Evolutionary conservation across 2,329 filamentous ascomycete species (phyloP), one percentile per base, ranked within the genome.

Genomic region (Mycosphaerella arachidis): DNA sequence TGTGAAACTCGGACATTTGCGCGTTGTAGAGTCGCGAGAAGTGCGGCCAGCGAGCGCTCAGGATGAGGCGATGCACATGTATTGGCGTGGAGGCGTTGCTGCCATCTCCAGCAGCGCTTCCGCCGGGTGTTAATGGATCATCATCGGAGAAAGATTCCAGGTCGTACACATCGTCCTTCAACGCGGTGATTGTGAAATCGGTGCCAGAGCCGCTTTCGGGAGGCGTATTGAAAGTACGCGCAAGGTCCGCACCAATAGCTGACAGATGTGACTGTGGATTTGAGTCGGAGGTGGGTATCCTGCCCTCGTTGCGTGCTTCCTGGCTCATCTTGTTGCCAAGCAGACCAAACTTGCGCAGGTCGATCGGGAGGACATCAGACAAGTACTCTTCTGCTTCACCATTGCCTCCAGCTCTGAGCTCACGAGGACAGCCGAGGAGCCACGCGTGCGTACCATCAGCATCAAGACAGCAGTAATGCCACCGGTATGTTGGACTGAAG

Each of bases 391-490:
- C 93, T 59, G 92, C 87, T 3, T 85, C 86, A 59, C 86, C 88
- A 13, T 84, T 82, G 1, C 84, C 87, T 16, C 87, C 79, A 43
- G 88, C 88, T 52, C 86, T 85, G 45, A 82, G 78, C 64, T 96
- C 91, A 3, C 90, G 88, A 2, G 90, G 90, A 70, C 92, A 97
- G 8, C 94, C 94, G n/a, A 99, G 82, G 27, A 99, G 81, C 92
- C 94, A 99, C 7, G 92, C 94, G 72, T 96, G 96, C 6, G 94
- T 97, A 6, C 93, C 93, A 68, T 96, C 91, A 62, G 94, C 88
- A 72, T 97, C 95, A 76, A 97, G 89, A 3, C 92, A 96, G 74
- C 94, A 97, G 73, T 99, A 99, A 74, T 97, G 93, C 94, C 94
- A 99, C 61, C 93, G 86, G 74, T 94, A 97, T n/a, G 89, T 91